These are phyloP conservation scores for Rosa hybrid DNA, from an alignment of 331 rosid species.

Conservation along the genomic window DNA sequence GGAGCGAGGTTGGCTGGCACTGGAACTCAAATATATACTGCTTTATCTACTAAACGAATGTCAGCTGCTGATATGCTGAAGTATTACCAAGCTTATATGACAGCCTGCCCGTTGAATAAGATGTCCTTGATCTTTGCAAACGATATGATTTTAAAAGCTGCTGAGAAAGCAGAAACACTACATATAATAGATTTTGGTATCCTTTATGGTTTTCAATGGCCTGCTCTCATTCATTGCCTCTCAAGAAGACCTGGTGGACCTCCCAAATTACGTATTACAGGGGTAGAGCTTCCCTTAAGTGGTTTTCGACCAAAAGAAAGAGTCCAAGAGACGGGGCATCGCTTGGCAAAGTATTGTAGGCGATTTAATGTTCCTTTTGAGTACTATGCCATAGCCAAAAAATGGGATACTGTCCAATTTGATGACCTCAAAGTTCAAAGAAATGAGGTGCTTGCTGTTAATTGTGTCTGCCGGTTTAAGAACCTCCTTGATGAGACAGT, in stretches of 20 bases:
- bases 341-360: slow-evolving; percentile 50
- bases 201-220: slow-evolving; percentile 78
- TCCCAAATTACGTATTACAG: slow-evolving; percentile 71
- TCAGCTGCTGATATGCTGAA: slow-evolving; percentile 54
- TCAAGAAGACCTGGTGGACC: slow-evolving; percentile 64
- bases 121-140: slow-evolving; percentile 35
- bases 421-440: slow-evolving; percentile 55
- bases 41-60: slow-evolving; percentile 35
- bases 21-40: slow-evolving; percentile 37
- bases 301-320: slow-evolving; percentile 72
- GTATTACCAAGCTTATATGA: slow-evolving; percentile 38
- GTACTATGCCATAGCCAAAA: slow-evolving; percentile 52
- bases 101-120: slow-evolving; percentile 56
- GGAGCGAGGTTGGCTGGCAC: slow-evolving; percentile 64
- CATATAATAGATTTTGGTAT: slow-evolving; percentile 81
- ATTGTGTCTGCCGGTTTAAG: slow-evolving; percentile 47
- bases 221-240: slow-evolving; percentile 56
- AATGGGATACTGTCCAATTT: slow-evolving; percentile 58
- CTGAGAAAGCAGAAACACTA: slow-evolving; percentile 33
- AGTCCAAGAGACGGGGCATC: slow-evolving; percentile 47
- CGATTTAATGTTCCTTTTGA: slow-evolving; percentile 68
- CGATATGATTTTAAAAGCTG: slow-evolving; percentile 26
- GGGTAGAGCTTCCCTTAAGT: slow-evolving; percentile 67
- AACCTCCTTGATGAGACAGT: slow-evolving; percentile 64
- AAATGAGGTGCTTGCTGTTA: slow-evolving; percentile 57